Conservation (phyloP, 805 yeast species). For the Jamesozyma jinghongensis region DNA sequence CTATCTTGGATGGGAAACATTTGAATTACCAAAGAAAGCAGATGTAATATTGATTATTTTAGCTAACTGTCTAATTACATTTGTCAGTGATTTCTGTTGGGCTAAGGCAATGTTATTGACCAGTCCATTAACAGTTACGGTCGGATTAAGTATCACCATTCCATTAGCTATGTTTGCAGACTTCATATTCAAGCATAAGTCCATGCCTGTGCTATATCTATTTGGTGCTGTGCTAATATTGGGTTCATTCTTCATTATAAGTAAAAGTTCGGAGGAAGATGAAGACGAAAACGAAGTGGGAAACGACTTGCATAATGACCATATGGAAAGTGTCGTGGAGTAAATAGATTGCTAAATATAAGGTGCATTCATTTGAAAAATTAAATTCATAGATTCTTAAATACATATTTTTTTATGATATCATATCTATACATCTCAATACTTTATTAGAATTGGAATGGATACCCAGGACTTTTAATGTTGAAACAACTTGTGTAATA, state of each 20-base stretch:
- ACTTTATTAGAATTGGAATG: slow-evolving; percentile 10
- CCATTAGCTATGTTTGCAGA: slow-evolving; percentile 95
- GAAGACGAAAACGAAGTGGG: slow-evolving; percentile 5
- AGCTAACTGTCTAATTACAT: slow-evolving; percentile 66
- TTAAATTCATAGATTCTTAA: no score
- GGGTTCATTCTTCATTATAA: slow-evolving; percentile 73
- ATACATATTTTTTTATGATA: no score
- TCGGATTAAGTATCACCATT: slow-evolving; percentile 85
- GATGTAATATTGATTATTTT: slow-evolving; percentile 46
- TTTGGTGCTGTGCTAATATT: slow-evolving; percentile 77
- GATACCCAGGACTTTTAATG: slow-evolving; percentile 26
- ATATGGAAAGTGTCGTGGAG: no score
- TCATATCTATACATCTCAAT: no score
- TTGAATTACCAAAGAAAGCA: slow-evolving; percentile 56
- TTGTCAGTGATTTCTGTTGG: slow-evolving; percentile 90
- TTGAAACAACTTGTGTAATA: slow-evolving; percentile 21
- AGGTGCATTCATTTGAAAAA: no score
- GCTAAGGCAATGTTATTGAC: slow-evolving; percentile 90
- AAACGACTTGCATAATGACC: background rate
- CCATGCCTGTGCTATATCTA: slow-evolving; percentile 52
- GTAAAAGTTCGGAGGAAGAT: slow-evolving; percentile 67
- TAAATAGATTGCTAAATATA: background rate
- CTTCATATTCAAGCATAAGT: slow-evolving; percentile 56
- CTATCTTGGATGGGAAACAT: slow-evolving; percentile 52
- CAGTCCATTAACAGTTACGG: slow-evolving; percentile 90